Base-by-base conservation (phyloP, 108 stramenopile genomes). In the Cylindrotheca fusiformis region DNA sequence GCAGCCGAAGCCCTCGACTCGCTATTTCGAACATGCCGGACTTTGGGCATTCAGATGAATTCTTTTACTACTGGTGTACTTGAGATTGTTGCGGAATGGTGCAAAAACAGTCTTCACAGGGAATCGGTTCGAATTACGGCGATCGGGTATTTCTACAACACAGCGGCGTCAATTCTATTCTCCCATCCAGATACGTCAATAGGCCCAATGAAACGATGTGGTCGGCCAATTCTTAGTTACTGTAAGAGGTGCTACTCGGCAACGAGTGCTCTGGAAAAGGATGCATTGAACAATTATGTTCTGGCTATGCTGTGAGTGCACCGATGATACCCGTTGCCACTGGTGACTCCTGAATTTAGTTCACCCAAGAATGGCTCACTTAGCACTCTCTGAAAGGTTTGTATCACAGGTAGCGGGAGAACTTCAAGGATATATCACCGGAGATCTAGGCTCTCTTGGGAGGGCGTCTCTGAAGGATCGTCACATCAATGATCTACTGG, bases 291-390 rank as follows among this genome's bases (percentile, higher is more conserved):
- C 19, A 67, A 74, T 48, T 89, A 80, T 51, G 12, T 89, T 8
- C 48, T 77, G 28, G 71, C 83, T 30, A 80, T 85, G 69, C 54
- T 89, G 71, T 79, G 77, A 66, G 82, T n/a, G n/a, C n/a, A n/a
- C n/a, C n/a, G n/a, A n/a, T n/a, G n/a, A n/a, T n/a, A n/a, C n/a
- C n/a, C n/a, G n/a, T n/a, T n/a, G n/a, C n/a, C n/a, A n/a, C n/a
- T n/a, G 81, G 14, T 57, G 21, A 17, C 24, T 19, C 17, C 19
- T n/a, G 21, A 3, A 12, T 17, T 26, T 26, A 47, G 0, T 50
- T 50, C 6, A 32, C 27, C 17, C 19, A n/a, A 3, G 10, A 29
- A 31, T 49, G 31, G 26, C 20, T n/a, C 26, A 14, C 32, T 45
- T 20, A 59, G 19, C 41, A 8, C 4, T 36, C 45, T 59, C 32